Evolutionary conservation across 305 asterid genomes (phyloP), one percentile per base, ranked within the genome.

Genomic region (Fraxinus velutina): DNA sequence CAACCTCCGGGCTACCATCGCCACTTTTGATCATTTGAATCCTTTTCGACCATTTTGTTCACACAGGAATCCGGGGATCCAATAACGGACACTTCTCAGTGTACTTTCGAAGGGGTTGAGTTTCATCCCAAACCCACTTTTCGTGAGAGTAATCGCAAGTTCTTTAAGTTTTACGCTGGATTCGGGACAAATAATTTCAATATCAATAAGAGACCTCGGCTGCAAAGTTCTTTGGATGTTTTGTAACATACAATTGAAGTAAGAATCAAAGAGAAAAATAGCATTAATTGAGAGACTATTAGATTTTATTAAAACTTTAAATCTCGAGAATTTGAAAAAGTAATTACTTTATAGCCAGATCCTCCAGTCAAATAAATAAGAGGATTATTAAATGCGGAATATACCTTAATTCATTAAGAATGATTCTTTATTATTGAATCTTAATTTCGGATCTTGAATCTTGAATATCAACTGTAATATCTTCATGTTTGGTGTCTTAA

Each of bases 1-100:
- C 98, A 93, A 0, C 62, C 81, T 6, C 85, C 78, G 5, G 99
- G 97, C 71, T 88, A 89, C 98, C 99, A 95, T 22, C 97, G 88
- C 99, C 97, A 93, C 77, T 90, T 93, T 77, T 81, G 94, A 39
- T 88, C 93, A 55, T 74, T 89, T 5, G 77, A 66, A 74, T 95
- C 93, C 0, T 12, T 76, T 76, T 10, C 97, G 79, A 1, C 99
- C 99, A 52, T 83, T 93, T 5, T 4, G 68, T 27, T 60, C 89
- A 87, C 99, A 92, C 5, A 93, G 92, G 78, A 95, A 93, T 0
- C 97, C 96, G 24, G 0, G 94, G 94, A 81, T 95, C 98, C 79
- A 95, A 71, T 81, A 93, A 93, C 1, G 94, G 94, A 91, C 99
- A 93, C 1, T 84, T 78, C 85, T 95, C 98, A 3, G 84, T 7